Base-by-base conservation (phyloP, 768 basidiomycete genomes). In the Suillus clintonianus region DNA sequence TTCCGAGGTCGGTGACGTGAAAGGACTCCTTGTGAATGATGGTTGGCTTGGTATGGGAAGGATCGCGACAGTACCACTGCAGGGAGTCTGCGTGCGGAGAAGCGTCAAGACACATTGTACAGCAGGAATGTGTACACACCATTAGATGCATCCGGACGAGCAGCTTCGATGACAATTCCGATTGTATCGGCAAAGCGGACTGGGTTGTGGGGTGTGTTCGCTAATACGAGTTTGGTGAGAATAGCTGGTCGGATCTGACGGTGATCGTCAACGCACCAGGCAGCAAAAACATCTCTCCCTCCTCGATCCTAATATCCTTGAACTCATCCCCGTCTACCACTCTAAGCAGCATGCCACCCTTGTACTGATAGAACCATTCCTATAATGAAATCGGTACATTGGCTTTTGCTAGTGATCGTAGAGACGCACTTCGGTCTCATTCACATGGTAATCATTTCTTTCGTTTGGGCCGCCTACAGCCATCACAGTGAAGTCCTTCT, bases 361-460 rank as follows among this genome's bases (percentile, higher is more conserved):
- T 95, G 80, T 96, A 83, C 73, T 99, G 97, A 77, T 95, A 98
- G 77, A 98, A 99, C 96, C 95, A 98, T 77, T 99, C 97, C 91
- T 94, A 56, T 47, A 17, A 27, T 19, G 15, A 56, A 56, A 27
- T 39, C 32, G 5, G 37, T 55, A 59, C 13, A 45, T 55, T 14
- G n/a, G 7, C 19, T 50, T 22, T 27, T 56, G n/a, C 17, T 37
- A 56, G 15, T n/a, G 17, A 39, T 27, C 24, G 0, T 6, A 22
- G 14, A 24, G 7, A 64, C 80, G 51, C 55, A 90, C 91, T 83
- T 97, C 95, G 1, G 96, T 98, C 78, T 97, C 89, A 74, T 98
- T 99, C 48, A 97, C 79, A 76, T 99, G 97, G 71, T 95, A 98
- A 77, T 97, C 96, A 60, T 91, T 91, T 43, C 97, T 81, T 73